Evolutionary conservation across 2,329 filamentous ascomycete genomes (phyloP).

Genomic region (Neoscytalidium dimidiatum): DNA sequence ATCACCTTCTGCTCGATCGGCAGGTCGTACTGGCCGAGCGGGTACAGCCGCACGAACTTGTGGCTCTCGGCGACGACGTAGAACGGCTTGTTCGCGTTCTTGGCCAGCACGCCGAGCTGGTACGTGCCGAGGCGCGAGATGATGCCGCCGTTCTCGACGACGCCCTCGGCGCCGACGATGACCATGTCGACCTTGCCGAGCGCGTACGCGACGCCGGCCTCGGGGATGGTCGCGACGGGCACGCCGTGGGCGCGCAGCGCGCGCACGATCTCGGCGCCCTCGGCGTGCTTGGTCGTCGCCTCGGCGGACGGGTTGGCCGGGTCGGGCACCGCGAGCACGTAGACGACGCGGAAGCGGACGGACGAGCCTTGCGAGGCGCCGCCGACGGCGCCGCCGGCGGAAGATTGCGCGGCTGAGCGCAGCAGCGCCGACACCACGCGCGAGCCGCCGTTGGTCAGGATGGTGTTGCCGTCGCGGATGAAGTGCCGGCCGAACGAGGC

Average conservation of each 20-base stretch:
- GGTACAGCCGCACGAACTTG: conserved; percentile 90
- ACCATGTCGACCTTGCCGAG: conserved; percentile 72
- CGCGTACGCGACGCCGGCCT: conserved; percentile 76
- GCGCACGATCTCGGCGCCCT: conserved; percentile 71
- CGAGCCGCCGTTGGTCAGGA: conserved; percentile 90
- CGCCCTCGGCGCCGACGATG: conserved; percentile 73
- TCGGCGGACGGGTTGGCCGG: conserved; percentile 27
- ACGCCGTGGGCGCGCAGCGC: conserved; percentile 73
- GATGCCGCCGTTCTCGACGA: conserved; percentile 91
- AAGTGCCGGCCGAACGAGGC: conserved; percentile 77
- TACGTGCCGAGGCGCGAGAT: conserved; percentile 85
- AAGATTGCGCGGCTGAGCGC: conserved; percentile 69
- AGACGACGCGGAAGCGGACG: conserved; percentile 80
- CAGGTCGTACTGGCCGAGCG: conserved; percentile 77
- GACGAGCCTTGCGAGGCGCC: conserved; percentile 42
- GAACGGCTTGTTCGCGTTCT: conserved; percentile 72
- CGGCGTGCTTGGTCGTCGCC: conserved; percentile 40
- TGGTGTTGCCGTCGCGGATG: conserved; percentile 73
- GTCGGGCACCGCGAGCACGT: conserved; percentile 47
- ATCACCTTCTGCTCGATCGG: conserved; percentile 78
- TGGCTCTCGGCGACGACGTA: conserved; percentile 94
- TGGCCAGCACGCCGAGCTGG: conserved; percentile 81
- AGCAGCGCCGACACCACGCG: conserved; percentile 80
- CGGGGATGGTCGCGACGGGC: conserved; percentile 78
- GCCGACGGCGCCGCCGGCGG: conserved; percentile 40